Evolutionary conservation across 2,329 filamentous ascomycete species (phyloP).

Genomic region (Ophiostoma ips): DNA sequence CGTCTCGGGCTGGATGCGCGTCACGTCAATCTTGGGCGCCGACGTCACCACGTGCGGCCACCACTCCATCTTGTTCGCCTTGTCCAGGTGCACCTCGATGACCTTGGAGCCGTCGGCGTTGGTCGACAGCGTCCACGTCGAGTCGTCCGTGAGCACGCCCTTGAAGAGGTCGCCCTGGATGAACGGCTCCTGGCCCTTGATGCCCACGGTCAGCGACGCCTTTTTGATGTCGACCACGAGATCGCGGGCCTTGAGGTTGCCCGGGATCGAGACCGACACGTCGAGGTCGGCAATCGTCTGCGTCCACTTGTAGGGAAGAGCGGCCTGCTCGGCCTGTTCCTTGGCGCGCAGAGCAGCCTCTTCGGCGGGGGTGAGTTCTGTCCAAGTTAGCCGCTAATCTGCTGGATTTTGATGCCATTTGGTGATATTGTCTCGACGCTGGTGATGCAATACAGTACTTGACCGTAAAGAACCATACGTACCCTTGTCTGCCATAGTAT

Average conservation of each 20-base stretch:
- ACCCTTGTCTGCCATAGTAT: slow-evolving; percentile 6
- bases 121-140: slow-evolving; percentile 70
- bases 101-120: slow-evolving; percentile 14
- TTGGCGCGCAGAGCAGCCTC: slow-evolving; percentile 48
- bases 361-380: slow-evolving; percentile 42
- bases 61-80: slow-evolving; percentile 90
- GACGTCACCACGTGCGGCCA: slow-evolving; percentile 82
- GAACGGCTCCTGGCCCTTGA: slow-evolving; percentile 81
- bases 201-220: slow-evolving; percentile 58
- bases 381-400: slow-evolving; percentile 1
- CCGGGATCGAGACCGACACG: slow-evolving; percentile 62
- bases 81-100: slow-evolving; percentile 16
- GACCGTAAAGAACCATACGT: no score
- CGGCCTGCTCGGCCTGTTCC: slow-evolving; percentile 76
- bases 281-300: slow-evolving; percentile 87
- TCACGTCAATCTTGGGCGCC: slow-evolving; percentile 85
- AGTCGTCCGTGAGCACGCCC: slow-evolving; percentile 68
- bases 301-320: slow-evolving; percentile 92
- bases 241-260: slow-evolving; percentile 72
- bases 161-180: slow-evolving; percentile 81
- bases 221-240: slow-evolving; percentile 73
- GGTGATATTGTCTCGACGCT: no score
- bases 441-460: no score
- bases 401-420: background rate
- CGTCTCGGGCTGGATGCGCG: slow-evolving; percentile 87